Evolutionary conservation across 1,139 yeast genomes (phyloP).

Genomic region (Debaryomyces singareniensis): DNA sequence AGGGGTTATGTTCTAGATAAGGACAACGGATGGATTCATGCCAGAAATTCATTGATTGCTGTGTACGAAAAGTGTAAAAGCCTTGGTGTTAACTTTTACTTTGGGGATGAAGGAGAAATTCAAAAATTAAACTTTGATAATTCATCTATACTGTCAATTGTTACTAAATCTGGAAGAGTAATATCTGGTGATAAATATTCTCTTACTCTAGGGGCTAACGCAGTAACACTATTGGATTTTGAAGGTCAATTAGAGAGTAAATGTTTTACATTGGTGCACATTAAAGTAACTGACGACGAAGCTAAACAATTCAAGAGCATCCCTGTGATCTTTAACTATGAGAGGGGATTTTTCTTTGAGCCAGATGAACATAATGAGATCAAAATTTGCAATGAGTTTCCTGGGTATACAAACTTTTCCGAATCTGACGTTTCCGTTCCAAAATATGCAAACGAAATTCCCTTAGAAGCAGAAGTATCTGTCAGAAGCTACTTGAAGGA

Average conservation of each 20-base stretch:
- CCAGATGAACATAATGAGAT: no score
- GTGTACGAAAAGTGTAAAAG: conserved; percentile 14
- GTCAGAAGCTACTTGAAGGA: conserved; percentile 14
- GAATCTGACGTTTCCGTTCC: no score
- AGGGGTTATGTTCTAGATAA: no score
- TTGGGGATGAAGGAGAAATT: conserved; percentile 18
- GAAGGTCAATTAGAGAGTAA: conserved; percentile 24
- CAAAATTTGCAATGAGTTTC: no score
- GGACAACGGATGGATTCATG: no score
- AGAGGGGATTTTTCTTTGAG: conserved; percentile 25
- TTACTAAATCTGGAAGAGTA: conserved; percentile 8
- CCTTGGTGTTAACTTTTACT: conserved; percentile 22
- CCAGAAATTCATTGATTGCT: conserved; percentile 14
- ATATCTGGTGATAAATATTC: conserved; percentile 20
- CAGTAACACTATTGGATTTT: conserved; percentile 26
- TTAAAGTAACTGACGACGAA: conserved; percentile 26
- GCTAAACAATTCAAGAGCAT: conserved; percentile 20
- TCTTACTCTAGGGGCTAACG: conserved; percentile 31
- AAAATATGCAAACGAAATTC: no score
- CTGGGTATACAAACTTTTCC: no score
- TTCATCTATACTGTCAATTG: no score
- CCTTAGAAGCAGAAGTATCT: conserved; percentile 14
- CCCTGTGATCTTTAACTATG: conserved; percentile 36
- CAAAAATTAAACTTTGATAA: conserved; percentile 9
- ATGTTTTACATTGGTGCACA: conserved; percentile 37